Evolutionary conservation across 306 rosid species (phyloP).

Genomic region (Cucumis cinereus): DNA sequence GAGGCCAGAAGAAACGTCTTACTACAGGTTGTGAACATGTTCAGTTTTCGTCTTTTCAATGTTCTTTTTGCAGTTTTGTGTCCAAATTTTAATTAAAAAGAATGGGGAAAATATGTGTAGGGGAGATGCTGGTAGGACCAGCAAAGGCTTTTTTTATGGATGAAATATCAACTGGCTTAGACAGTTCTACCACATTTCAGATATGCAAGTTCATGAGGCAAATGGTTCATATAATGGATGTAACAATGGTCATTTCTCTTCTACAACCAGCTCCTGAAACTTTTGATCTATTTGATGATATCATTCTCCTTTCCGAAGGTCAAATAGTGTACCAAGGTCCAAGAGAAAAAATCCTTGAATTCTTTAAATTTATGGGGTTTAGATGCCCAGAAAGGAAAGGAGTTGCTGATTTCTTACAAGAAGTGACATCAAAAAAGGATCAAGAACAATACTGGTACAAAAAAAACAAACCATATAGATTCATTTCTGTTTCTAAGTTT

Average conservation of each 20-base stretch:
- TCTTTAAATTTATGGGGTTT: slow-evolving; percentile 50
- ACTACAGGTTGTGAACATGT: slow-evolving; percentile 34
- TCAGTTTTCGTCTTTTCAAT: background rate
- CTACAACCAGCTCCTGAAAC: slow-evolving; percentile 47
- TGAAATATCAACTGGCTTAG: slow-evolving; percentile 86
- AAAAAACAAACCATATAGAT: slow-evolving; percentile 34
- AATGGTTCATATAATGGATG: slow-evolving; percentile 75
- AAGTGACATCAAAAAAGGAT: slow-evolving; percentile 75
- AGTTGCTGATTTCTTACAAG: slow-evolving; percentile 71
- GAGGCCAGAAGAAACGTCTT: slow-evolving; percentile 79
- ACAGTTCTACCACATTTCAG: slow-evolving; percentile 84
- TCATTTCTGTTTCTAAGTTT: slow-evolving; percentile 46
- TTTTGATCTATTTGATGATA: slow-evolving; percentile 43
- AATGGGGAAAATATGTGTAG: slow-evolving; percentile 17
- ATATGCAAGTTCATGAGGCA: slow-evolving; percentile 71
- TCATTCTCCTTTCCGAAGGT: slow-evolving; percentile 60
- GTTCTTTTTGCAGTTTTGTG: background rate
- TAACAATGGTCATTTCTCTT: slow-evolving; percentile 59
- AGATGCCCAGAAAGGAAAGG: slow-evolving; percentile 80
- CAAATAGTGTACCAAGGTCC: slow-evolving; percentile 76
- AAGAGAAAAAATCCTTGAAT: slow-evolving; percentile 37
- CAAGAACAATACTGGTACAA: slow-evolving; percentile 73
- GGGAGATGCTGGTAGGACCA: slow-evolving; percentile 89
- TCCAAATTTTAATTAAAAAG: background rate
- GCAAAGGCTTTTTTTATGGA: slow-evolving; percentile 76